A percentile compares a stretch with the other conserved stretches of the same genome.
Conservation (phyloP, 164 flowering plant genomes). For the Litsea cubeba region DNA sequence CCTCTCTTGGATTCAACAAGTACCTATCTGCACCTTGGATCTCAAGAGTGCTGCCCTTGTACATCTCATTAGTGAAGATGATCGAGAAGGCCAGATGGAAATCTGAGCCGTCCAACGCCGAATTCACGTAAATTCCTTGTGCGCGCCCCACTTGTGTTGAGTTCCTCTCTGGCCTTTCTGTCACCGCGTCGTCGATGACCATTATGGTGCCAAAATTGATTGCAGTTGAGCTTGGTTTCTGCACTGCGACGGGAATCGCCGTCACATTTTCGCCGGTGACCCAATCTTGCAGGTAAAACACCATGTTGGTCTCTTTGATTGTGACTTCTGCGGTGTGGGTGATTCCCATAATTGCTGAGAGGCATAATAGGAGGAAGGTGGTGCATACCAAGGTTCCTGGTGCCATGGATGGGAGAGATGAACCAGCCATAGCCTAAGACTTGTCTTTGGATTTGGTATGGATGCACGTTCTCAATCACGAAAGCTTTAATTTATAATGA, state of each 20-base stretch:
- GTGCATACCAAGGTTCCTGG: not conserved
- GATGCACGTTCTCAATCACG: no score
- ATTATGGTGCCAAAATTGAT: conserved; percentile 2
- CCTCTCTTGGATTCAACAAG: conserved; percentile 8
- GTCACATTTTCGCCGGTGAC: conserved; percentile 1
- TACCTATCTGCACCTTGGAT: conserved; percentile 8
- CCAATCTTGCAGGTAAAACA: conserved; percentile 11
- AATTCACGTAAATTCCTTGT: conserved; percentile 7
- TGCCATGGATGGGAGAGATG: not conserved
- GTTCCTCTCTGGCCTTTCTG: conserved; percentile 7
- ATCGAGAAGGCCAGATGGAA: conserved; percentile 6
- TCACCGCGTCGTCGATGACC: conserved; percentile 7
- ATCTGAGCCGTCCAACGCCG: not conserved
- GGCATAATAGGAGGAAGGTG: not conserved
- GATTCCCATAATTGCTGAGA: not conserved
- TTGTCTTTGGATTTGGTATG: no score
- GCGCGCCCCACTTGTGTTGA: conserved; percentile 14
- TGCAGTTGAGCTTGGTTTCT: not conserved
- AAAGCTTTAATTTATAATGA: no score
- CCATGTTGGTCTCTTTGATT: conserved; percentile 10
- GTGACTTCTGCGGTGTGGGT: not conserved
- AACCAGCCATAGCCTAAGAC: not conserved
- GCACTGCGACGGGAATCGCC: not conserved
- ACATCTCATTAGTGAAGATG: conserved; percentile 5
- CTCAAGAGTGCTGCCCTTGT: conserved; percentile 15